Evolutionary conservation across 1,139 yeast genomes (phyloP).

Genomic region (Magnusiomyces ingens): DNA sequence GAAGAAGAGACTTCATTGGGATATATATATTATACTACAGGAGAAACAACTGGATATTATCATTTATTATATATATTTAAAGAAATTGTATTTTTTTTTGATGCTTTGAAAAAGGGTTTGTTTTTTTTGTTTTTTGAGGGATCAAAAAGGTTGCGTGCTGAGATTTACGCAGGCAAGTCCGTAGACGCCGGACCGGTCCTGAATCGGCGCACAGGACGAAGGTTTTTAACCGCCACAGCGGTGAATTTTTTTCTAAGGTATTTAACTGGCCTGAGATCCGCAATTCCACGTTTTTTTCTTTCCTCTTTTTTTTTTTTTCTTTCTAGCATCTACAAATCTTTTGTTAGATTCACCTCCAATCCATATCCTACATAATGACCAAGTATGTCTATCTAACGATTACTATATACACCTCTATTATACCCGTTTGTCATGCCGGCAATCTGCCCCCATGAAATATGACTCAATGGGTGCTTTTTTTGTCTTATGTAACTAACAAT

Average conservation of each 20-base stretch:
- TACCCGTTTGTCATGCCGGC: too few species aligned
- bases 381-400: not conserved
- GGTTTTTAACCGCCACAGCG: too few species aligned
- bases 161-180: not conserved
- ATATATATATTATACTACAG: not conserved
- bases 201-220: too few species aligned
- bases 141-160: not conserved
- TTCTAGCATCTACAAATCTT: not conserved
- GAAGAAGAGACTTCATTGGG: too few species aligned
- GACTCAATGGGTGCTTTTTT: too few species aligned
- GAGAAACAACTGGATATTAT: too few species aligned
- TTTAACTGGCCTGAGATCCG: not conserved
- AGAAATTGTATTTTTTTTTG: not conserved
- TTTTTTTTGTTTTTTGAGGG: not conserved
- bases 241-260: not conserved
- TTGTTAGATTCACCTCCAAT: not conserved
- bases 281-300: not conserved
- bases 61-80: not conserved
- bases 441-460: too few species aligned
- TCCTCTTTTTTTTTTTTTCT: not conserved
- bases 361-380: not conserved
- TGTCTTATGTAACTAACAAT: not conserved
- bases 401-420: too few species aligned
- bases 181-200: too few species aligned
- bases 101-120: not conserved